Percentiles rank a stretch among this genome's conserved stretches.
These are phyloP conservation scores for Tetradesmus lagerheimii DNA, from an alignment of 139 green algal species.

Conservation along the genomic window DNA sequence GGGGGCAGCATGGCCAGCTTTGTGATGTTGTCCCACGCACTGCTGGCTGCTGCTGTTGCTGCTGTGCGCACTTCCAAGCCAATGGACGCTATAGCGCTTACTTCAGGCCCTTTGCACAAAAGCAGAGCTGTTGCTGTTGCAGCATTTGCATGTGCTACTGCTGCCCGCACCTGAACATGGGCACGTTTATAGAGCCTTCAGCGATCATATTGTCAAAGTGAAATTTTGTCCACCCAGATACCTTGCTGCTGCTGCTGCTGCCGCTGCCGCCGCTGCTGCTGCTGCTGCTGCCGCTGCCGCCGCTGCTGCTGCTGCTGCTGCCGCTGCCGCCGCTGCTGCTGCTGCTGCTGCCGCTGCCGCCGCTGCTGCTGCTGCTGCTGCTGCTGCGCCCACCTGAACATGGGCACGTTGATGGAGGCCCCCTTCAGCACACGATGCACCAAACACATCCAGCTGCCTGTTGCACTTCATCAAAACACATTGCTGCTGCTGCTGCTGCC, in stretches of 20 bases:
- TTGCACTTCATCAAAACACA: neutral
- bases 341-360: neutral
- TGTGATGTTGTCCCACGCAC: no score
- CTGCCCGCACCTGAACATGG: constrained; percentile 56
- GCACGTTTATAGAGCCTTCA: constrained; percentile 46
- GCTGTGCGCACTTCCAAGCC: neutral
- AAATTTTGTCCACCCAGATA: no score
- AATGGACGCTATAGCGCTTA: no score
- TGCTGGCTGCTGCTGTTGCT: no score
- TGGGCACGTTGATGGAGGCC: constrained; percentile 45
- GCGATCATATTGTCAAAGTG: constrained; percentile 51
- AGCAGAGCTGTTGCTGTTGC: no score
- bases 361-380: no score
- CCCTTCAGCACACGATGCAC: constrained; percentile 51
- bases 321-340: neutral
- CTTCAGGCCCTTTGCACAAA: no score
- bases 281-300: neutral
- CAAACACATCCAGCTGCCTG: no score
- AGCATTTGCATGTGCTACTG: neutral
- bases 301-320: neutral
- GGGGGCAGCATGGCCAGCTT: neutral
- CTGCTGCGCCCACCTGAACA: neutral
- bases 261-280: neutral
- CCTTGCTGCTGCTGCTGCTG: neutral
- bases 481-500: neutral